These are phyloP conservation scores for Naematelia encephala DNA, from an alignment of 768 basidiomycete genomes.

Conservation along the genomic window DNA sequence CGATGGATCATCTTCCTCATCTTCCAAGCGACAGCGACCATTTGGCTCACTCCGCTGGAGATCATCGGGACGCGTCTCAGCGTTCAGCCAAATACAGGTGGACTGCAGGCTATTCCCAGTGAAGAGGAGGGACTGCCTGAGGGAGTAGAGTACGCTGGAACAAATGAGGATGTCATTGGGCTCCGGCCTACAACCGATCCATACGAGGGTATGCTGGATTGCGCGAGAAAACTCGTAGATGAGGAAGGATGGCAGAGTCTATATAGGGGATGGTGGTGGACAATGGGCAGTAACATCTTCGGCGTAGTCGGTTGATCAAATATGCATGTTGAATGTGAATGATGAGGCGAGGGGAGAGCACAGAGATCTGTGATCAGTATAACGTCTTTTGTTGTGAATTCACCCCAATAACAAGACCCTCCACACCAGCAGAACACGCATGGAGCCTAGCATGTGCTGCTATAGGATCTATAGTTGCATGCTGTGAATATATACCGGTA, in stretches of 20 bases:
- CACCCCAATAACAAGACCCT: too few species aligned
- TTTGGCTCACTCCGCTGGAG: constrained; percentile 47
- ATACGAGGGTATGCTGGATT: constrained; percentile 47
- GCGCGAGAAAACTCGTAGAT: constrained; percentile 44
- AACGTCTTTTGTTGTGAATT: too few species aligned
- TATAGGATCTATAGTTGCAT: too few species aligned
- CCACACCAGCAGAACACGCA: too few species aligned
- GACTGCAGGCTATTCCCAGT: constrained; percentile 10
- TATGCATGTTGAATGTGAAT: not conserved
- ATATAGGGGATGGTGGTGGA: constrained; percentile 50
- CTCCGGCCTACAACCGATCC: constrained; percentile 48
- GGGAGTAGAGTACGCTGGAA: constrained; percentile 43
- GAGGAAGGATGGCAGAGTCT: constrained; percentile 47
- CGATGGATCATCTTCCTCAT: constrained; percentile 44
- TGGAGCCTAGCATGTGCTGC: too few species aligned
- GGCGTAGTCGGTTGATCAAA: constrained; percentile 7
- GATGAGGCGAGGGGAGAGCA: too few species aligned
- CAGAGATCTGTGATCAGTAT: too few species aligned
- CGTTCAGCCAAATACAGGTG: constrained; percentile 45
- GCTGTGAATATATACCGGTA: not conserved
- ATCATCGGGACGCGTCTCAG: constrained; percentile 45
- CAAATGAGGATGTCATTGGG: constrained; percentile 50
- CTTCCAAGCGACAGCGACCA: constrained; percentile 46
- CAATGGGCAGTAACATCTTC: constrained; percentile 41
- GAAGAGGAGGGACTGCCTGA: constrained; percentile 37